Evolutionary conservation across 208 protist genomes (phyloP).

Genomic region (Naegleria fowleri): DNA sequence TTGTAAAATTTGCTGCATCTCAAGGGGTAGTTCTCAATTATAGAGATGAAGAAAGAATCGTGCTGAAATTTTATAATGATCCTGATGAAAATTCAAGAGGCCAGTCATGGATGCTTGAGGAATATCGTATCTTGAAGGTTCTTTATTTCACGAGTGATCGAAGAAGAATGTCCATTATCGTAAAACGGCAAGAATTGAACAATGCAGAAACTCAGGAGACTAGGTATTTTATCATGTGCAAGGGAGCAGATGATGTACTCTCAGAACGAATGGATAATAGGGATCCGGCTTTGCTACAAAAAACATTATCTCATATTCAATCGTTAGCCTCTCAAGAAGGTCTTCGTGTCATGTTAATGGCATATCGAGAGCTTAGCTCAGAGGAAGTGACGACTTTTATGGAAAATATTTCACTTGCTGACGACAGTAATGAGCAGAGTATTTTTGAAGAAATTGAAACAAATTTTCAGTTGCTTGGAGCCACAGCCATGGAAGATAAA

Average conservation of each 20-base stretch:
- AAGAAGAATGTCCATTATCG: conserved; percentile 77
- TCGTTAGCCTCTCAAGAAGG: conserved; percentile 27
- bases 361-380: neutral
- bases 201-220: conserved; percentile 44
- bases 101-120: conserved; percentile 41
- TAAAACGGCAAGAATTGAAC: conserved; percentile 50
- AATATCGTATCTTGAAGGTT: conserved; percentile 72
- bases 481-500: conserved; percentile 93
- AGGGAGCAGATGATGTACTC: conserved; percentile 74
- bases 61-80: neutral
- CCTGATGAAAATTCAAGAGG: neutral
- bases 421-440: neutral
- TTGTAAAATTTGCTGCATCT: conserved; percentile 60
- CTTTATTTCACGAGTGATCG: conserved; percentile 67
- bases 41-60: conserved; percentile 39
- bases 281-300: neutral
- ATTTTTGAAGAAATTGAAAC: conserved; percentile 55
- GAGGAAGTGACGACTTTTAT: neutral
- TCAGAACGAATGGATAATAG: neutral
- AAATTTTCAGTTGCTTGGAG: conserved; percentile 72
- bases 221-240: conserved; percentile 52
- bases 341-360: conserved; percentile 41
- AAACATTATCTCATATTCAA: conserved; percentile 19
- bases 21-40: conserved; percentile 65
- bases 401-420: neutral